Evolutionary conservation across 179 eudicot genomes (phyloP).

Genomic region (Vitellaria paradoxa): DNA sequence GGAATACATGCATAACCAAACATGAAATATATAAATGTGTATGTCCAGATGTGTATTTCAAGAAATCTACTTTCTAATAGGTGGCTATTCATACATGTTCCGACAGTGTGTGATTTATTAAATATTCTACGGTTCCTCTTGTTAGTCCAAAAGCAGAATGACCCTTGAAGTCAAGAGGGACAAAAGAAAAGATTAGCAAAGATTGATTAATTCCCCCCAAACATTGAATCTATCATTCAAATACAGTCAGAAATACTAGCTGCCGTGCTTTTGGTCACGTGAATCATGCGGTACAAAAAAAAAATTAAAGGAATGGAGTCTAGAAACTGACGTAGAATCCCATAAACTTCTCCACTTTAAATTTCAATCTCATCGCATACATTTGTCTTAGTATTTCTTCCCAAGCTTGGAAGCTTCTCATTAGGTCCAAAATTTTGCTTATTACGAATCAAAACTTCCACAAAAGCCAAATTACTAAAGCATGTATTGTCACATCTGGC

Average conservation of each 20-base stretch:
- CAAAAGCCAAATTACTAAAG: no score
- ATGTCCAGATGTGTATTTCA: no score
- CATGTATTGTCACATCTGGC: background rate
- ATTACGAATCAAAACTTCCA: background rate
- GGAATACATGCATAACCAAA: no score
- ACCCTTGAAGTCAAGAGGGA: background rate
- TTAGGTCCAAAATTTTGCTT: background rate
- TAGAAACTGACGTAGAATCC: background rate
- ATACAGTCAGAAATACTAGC: background rate
- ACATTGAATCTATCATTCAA: background rate
- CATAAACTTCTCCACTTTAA: constrained; percentile 5
- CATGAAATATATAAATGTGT: no score
- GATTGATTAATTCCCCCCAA: background rate
- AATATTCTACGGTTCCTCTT: background rate
- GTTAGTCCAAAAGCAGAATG: background rate
- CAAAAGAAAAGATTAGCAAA: background rate
- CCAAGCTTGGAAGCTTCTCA: background rate
- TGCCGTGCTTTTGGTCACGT: background rate
- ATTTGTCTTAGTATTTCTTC: no score
- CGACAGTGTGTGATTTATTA: background rate
- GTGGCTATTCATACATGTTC: background rate
- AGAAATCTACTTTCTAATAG: background rate
- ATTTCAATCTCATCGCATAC: background rate
- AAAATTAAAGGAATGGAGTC: background rate
- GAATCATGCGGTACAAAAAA: background rate